Base-by-base conservation (phyloP, 148 eudicot species). In the Fagopyrum esculentum region DNA sequence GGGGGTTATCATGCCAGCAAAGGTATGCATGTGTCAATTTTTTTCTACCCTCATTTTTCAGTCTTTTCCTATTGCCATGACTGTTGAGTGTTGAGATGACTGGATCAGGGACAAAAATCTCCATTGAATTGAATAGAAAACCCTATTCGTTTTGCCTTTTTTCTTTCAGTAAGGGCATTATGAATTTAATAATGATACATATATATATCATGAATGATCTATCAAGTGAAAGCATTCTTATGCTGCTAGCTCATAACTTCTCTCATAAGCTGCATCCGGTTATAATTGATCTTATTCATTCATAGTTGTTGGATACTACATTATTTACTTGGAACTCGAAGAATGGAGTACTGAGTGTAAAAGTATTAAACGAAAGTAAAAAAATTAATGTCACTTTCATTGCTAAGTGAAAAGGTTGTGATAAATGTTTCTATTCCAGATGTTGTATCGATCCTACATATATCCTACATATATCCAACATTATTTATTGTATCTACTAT, bases 1-100 rank as follows among this genome's bases (percentile, higher is more conserved):
- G 49, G 97, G 96, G 56, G 91, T 83, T 71, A 82, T 43, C 75
- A 84, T 90, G 81, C 97, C 97, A 47, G 80, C 80, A 74, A 89
- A 86, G 99, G 99, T 94, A 81, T 55, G 83, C 78, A 51, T 17
- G 11, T 52, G 44, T 35, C 40, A 35, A 35, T 2, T 35, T 35
- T 35, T 35, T 35, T 35, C 45, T 69, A 46, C 8, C 16, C 6
- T 6, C 13, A 56, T 12, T 17, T 16, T 1, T 30, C 22, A 3
- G 8, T 51, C 29, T 10, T 45, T 17, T 73, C n/a, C 9, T 4
- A 22, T 35, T 54, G 52, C 29, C 74, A 19, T 12, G 15, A 15
- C 55, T 6, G 55, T 51, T 22, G 26, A 22, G 26, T 22, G 26
- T 22, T 46, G 52, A 45, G 51, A 30, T 6, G 74, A 72, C 7